A percentile compares a stretch with the other conserved stretches of the same genome.
These are phyloP conservation scores for Achlya hypogyna DNA, from an alignment of 352 stramenopile species.

Conservation along the genomic window DNA sequence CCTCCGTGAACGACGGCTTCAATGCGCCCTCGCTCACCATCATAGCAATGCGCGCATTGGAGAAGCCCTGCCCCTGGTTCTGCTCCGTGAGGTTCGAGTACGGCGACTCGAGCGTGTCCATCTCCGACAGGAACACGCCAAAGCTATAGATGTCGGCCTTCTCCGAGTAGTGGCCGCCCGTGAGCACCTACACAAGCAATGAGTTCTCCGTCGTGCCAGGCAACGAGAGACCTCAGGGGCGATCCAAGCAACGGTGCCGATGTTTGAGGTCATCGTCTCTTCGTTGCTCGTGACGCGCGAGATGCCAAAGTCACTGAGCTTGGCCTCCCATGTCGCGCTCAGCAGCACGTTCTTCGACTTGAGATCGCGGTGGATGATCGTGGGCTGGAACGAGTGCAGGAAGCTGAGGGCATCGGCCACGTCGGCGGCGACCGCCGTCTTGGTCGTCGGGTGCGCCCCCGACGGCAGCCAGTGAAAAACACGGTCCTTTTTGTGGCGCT, in stretches of 20 bases:
- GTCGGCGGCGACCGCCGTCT: constrained; percentile 11
- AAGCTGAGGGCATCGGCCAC: constrained; percentile 9
- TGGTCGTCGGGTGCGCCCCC: not conserved
- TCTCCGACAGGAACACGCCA: constrained; percentile 16
- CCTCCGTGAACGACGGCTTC: constrained; percentile 15
- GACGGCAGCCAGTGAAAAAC: constrained; percentile 5
- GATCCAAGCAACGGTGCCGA: constrained; percentile 19
- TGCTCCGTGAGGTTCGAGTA: constrained; percentile 17
- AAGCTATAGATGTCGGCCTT: constrained; percentile 20
- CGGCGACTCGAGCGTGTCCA: constrained; percentile 17
- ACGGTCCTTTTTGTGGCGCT: constrained; percentile 1
- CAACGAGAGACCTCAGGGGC: not conserved
- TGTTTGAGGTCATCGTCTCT: constrained; percentile 20
- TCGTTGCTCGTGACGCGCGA: constrained; percentile 17
- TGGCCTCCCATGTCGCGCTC: constrained; percentile 17
- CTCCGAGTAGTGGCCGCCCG: constrained; percentile 17
- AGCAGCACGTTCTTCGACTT: constrained; percentile 20
- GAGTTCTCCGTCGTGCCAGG: not conserved
- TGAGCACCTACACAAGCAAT: not conserved
- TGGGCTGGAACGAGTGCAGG: constrained; percentile 19
- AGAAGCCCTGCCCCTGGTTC: constrained; percentile 11
- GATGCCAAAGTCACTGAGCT: constrained; percentile 19
- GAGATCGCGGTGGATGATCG: constrained; percentile 19
- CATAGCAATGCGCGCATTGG: constrained; percentile 18
- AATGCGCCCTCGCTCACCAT: constrained; percentile 17